phyloP scores from a whole-genome alignment of 768 basidiomycete genomes.

The Trametopsis cervina region DNA sequence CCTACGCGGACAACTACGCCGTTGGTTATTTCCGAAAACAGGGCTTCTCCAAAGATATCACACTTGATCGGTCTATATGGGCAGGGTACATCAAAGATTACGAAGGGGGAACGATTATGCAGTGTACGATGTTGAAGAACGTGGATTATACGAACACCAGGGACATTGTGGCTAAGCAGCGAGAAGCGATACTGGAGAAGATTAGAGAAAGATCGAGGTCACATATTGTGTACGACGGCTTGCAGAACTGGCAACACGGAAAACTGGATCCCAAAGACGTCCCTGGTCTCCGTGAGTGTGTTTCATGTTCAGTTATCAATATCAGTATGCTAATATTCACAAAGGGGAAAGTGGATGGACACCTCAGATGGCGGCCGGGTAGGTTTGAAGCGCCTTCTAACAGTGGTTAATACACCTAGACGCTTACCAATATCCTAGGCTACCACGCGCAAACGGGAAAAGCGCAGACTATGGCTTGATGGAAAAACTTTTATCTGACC shows the following conservation, averaged over 20 bases:
- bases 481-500: slow-evolving; percentile 70
- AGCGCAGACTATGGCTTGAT: slow-evolving; percentile 60
- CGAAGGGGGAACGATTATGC: slow-evolving; percentile 99
- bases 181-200: slow-evolving; percentile 83
- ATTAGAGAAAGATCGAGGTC: slow-evolving; percentile 82
- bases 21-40: slow-evolving; percentile 99
- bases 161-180: slow-evolving; percentile 69
- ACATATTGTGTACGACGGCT: slow-evolving; percentile 78
- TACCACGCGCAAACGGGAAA: slow-evolving; percentile 39
- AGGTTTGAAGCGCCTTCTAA: slow-evolving; percentile 29
- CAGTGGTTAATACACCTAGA: too few species aligned
- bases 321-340: slow-evolving; percentile 13
- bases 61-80: slow-evolving; percentile 86
- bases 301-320: not conserved
- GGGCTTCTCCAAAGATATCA: slow-evolving; percentile 97
- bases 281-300: slow-evolving; percentile 73
- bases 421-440: too few species aligned
- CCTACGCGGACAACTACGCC: slow-evolving; percentile 98
- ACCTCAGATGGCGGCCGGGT: slow-evolving; percentile 71
- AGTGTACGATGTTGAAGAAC: slow-evolving; percentile 91
- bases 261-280: slow-evolving; percentile 69
- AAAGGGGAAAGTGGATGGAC: slow-evolving; percentile 92
- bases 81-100: slow-evolving; percentile 99
- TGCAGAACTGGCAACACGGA: slow-evolving; percentile 52
- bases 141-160: slow-evolving; percentile 84